Conservation (phyloP, 2,329 filamentous ascomycete species). For the Colletotrichum sp. region DNA sequence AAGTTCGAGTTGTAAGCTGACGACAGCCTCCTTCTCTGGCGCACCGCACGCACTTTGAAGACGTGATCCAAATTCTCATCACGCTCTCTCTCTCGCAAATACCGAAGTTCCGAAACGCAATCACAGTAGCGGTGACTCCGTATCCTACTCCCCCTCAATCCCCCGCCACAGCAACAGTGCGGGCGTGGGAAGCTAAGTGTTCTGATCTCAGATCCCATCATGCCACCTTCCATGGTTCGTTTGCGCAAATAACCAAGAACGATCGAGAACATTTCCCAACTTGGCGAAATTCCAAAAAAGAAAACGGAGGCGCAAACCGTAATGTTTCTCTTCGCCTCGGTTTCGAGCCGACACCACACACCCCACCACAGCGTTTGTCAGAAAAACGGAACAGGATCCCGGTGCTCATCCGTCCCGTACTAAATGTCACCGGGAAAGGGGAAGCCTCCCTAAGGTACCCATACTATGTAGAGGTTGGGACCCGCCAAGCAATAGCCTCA, state of each 20-base stretch:
- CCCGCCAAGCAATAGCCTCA: background rate
- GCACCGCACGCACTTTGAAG: background rate
- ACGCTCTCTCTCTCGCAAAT: background rate
- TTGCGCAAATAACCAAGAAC: background rate
- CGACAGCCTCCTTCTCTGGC: background rate
- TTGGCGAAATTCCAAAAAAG: background rate
- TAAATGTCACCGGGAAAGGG: background rate
- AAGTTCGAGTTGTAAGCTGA: background rate
- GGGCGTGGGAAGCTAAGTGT: background rate
- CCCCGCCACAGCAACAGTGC: background rate
- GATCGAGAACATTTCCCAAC: conserved; percentile 3
- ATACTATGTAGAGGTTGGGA: background rate
- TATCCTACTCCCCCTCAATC: background rate
- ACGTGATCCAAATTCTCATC: background rate
- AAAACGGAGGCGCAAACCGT: background rate
- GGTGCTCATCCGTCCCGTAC: background rate
- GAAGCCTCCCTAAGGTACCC: background rate
- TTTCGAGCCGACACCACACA: background rate
- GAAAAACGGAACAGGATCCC: background rate
- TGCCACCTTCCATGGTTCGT: background rate
- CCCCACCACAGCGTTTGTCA: background rate
- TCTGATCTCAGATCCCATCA: conserved; percentile 1
- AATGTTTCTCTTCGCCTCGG: background rate
- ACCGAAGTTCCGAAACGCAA: background rate
- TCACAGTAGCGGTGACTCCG: background rate